A percentile compares a stretch with the other conserved stretches of the same genome.
These are phyloP conservation scores for Rhizoctonia solani DNA, from an alignment of 1,284 basidiomycete genomes.

Conservation along the genomic window DNA sequence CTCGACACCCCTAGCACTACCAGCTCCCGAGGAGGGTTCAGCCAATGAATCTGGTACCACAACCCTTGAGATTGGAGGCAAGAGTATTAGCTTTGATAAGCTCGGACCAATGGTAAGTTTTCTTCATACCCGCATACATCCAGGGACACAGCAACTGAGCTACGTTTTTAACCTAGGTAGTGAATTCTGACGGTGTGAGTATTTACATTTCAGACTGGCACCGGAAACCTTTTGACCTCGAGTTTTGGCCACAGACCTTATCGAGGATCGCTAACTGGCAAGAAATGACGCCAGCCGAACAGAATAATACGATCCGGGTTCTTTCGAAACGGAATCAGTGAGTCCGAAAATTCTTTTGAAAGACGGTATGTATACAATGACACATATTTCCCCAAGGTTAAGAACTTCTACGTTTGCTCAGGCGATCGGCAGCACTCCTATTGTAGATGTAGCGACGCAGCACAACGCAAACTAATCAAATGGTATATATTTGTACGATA, in stretches of 20 bases:
- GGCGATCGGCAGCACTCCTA: background rate
- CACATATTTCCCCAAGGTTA: background rate
- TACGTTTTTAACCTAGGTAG: background rate
- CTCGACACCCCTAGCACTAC: background rate
- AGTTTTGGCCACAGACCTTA: background rate
- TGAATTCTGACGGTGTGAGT: conserved; percentile 27
- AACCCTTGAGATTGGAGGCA: conserved; percentile 23
- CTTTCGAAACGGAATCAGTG: conserved; percentile 31
- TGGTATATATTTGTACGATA: no score
- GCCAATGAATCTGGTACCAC: conserved; percentile 1
- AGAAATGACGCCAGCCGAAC: conserved; percentile 22
- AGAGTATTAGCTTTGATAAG: conserved; percentile 26
- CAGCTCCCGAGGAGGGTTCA: conserved; percentile 4
- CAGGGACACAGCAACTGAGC: background rate
- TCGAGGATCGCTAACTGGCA: conserved; percentile 31
- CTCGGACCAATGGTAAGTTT: conserved; percentile 17
- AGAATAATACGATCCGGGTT: conserved; percentile 24
- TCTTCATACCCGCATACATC: background rate
- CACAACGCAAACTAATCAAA: no score
- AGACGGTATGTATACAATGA: background rate
- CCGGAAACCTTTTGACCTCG: no score
- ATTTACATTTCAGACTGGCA: background rate
- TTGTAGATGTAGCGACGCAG: no score
- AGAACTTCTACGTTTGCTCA: conserved; percentile 4
- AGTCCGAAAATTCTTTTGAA: background rate